Evolutionary conservation across 1,284 basidiomycete species (phyloP).

Genomic region (Melampsora americana): DNA sequence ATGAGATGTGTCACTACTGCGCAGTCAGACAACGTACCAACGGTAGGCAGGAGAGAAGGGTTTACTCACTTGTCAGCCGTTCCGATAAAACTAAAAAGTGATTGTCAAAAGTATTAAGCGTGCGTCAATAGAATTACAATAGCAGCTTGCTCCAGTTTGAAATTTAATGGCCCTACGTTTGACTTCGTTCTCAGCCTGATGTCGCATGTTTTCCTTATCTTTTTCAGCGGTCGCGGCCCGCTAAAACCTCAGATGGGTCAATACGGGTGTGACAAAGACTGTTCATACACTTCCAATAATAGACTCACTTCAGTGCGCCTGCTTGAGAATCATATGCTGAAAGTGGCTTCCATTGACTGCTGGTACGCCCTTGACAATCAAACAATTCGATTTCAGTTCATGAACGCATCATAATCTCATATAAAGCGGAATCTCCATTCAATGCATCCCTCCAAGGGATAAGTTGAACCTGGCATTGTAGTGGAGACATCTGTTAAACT

Average conservation of each 20-base stretch:
- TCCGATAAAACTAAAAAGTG: not conserved
- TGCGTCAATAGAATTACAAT: not conserved
- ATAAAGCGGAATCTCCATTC: no score
- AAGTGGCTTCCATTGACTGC: slow-evolving; percentile 16
- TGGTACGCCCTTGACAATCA: slow-evolving; percentile 7
- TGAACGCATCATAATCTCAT: not conserved
- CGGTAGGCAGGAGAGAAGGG: not conserved
- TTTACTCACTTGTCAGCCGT: not conserved
- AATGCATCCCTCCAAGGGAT: no score
- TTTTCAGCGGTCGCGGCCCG: not conserved
- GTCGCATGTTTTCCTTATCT: not conserved
- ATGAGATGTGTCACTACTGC: not conserved
- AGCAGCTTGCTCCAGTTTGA: not conserved
- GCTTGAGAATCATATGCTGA: slow-evolving; percentile 10
- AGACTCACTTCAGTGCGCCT: slow-evolving; percentile 2
- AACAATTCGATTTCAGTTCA: not conserved
- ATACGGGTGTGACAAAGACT: not conserved
- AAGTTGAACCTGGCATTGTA: not conserved
- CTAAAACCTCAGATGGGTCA: not conserved
- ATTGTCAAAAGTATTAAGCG: not conserved
- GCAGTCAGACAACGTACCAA: not conserved
- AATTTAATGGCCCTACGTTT: not conserved
- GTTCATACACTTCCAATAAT: not conserved
- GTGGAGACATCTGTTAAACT: not conserved
- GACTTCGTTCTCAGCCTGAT: slow-evolving; percentile 9